Conservation (phyloP, 805 yeast species). For the Schwanniomyces polymorphus region DNA sequence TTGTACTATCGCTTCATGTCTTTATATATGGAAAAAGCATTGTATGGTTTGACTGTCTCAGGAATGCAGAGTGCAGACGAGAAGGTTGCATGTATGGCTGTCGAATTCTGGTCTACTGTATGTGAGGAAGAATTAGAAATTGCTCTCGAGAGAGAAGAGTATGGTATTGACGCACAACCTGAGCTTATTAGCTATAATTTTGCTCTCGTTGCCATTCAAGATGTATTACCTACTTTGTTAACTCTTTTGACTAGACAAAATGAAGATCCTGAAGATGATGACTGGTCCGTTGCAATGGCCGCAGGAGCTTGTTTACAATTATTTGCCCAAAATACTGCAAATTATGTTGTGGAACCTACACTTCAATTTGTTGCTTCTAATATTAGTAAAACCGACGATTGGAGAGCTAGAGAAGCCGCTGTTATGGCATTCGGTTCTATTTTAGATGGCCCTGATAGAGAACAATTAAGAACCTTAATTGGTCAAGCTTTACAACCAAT, state of each 20-base stretch:
- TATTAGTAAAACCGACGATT: slow-evolving; percentile 45
- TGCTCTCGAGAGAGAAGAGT: slow-evolving; percentile 64
- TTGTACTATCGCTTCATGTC: slow-evolving; percentile 87
- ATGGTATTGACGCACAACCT: slow-evolving; percentile 43
- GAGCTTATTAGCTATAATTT: slow-evolving; percentile 68
- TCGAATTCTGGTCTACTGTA: slow-evolving; percentile 99
- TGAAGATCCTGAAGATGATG: slow-evolving; percentile 93
- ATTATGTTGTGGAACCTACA: slow-evolving; percentile 83
- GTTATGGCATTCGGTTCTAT: slow-evolving; percentile 99
- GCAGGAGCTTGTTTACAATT: slow-evolving; percentile 96
- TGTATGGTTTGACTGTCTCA: slow-evolving; percentile 82
- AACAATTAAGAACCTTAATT: slow-evolving; percentile 64
- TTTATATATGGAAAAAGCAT: slow-evolving; percentile 95
- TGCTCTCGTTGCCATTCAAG: slow-evolving; percentile 79
- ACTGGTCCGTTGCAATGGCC: slow-evolving; percentile 98
- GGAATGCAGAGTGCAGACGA: slow-evolving; percentile 89
- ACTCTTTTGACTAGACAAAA: slow-evolving; percentile 81
- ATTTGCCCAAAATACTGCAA: slow-evolving; percentile 88
- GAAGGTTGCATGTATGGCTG: slow-evolving; percentile 95
- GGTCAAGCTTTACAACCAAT: slow-evolving; percentile 84
- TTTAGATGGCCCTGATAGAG: slow-evolving; percentile 87
- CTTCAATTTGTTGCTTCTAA: slow-evolving; percentile 79
- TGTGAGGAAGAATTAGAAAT: slow-evolving; percentile 95
- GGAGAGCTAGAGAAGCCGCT: slow-evolving; percentile 96
- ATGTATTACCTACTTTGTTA: slow-evolving; percentile 85